Base-by-base conservation (phyloP, 148 eudicot genomes). In the Nyssa sinensis region DNA sequence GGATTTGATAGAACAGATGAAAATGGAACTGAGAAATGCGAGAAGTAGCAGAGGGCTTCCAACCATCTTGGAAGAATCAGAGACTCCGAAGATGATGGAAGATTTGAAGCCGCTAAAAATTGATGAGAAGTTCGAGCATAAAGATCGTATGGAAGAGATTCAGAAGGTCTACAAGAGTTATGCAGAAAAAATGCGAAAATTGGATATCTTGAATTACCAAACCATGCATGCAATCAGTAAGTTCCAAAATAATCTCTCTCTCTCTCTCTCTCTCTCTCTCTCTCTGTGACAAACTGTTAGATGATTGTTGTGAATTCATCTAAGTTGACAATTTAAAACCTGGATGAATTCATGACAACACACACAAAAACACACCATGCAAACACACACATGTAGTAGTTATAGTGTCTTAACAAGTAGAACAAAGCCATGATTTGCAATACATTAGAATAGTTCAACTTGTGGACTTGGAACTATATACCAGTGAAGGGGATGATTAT, bases 211-310 rank as follows among this genome's bases (percentile, higher is more conserved):
- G 83, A 86, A 91, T 79, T 91, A 91, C 72, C 99, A 95, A 80
- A 88, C 94, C 7, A 76, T 92, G 82, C 88, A 90, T 84, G 94
- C 94, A 33, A 84, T 95, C 60, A 95, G 99, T 95, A 91, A 85
- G 94, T 78, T 73, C 69, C 67, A 28, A 66, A 25, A 7, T 27
- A 53, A 47, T 55, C 12, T 59, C 16, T 24, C 31, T 21, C 8
- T 61, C 17, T 23, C 17, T 24, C 60, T n/a, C n/a, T n/a, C n/a
- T n/a, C n/a, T n/a, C n/a, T n/a, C n/a, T n/a, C n/a, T n/a, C n/a
- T n/a, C n/a, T n/a, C n/a, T n/a, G n/a, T n/a, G n/a, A n/a, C n/a
- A n/a, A n/a, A n/a, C n/a, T n/a, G n/a, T n/a, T n/a, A n/a, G n/a
- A n/a, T n/a, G n/a, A n/a, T n/a, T n/a, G n/a, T n/a, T n/a, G n/a